phyloP scores from a whole-genome alignment of 148 eudicot species.

The Drosera capensis region DNA sequence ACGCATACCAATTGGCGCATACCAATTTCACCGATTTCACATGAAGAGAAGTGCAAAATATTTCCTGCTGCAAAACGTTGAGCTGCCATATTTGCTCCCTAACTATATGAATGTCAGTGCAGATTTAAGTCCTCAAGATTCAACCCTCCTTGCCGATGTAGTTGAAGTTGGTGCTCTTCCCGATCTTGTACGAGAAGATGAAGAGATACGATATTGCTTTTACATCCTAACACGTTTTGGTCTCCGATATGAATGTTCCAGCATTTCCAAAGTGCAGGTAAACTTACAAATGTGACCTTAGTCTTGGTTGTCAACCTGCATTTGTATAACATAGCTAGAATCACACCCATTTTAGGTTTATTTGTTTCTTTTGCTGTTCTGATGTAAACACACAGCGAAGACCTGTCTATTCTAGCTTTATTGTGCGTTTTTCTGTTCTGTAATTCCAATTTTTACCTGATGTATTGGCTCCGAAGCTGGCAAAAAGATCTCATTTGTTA shows the following conservation, averaged over 20 bases:
- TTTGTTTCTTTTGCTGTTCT: too few species aligned
- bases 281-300: slow-evolving; percentile 59
- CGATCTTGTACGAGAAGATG: slow-evolving; percentile 44
- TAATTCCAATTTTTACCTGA: too few species aligned
- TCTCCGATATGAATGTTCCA: slow-evolving; percentile 67
- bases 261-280: slow-evolving; percentile 66
- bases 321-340: too few species aligned
- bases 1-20: too few species aligned
- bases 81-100: not conserved
- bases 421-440: too few species aligned
- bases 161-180: slow-evolving; percentile 66
- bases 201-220: slow-evolving; percentile 55
- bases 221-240: slow-evolving; percentile 65
- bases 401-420: too few species aligned
- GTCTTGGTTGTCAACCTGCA: too few species aligned
- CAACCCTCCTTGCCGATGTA: slow-evolving; percentile 67
- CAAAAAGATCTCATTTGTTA: too few species aligned
- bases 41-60: not conserved
- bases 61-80: not conserved
- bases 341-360: too few species aligned
- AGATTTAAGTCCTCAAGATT: slow-evolving; percentile 93
- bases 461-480: too few species aligned
- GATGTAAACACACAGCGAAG: too few species aligned
- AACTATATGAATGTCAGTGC: slow-evolving; percentile 7
- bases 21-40: too few species aligned